Percentiles rank a stretch among this genome's conserved stretches.
Evolutionary conservation across 768 basidiomycete species (phyloP).

Genomic region (Calocybe gangraenosa): DNA sequence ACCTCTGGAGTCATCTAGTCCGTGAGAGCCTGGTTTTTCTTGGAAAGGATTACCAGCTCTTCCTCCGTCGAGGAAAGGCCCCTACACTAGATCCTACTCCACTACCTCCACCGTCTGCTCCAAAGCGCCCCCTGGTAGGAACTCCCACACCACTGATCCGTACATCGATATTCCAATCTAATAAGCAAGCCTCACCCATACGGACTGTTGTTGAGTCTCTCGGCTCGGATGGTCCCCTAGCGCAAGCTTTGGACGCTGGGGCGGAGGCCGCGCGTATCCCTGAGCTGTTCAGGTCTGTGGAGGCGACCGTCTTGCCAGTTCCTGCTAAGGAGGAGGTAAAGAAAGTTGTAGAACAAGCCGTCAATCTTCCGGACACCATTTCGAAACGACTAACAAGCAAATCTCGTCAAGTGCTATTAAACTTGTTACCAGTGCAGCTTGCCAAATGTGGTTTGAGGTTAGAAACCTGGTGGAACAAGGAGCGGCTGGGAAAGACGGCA

Average conservation of each 20-base stretch:
- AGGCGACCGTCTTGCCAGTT: conserved; percentile 13
- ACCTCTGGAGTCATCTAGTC: conserved; percentile 57
- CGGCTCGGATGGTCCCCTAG: conserved; percentile 55
- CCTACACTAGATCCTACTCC: conserved; percentile 20
- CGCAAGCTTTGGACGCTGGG: conserved; percentile 45
- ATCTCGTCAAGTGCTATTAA: not conserved
- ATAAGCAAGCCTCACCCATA: conserved; percentile 41
- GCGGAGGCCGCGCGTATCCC: conserved; percentile 35
- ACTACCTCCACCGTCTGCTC: conserved; percentile 7
- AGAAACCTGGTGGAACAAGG: conserved; percentile 54
- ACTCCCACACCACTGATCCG: conserved; percentile 36
- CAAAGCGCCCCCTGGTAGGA: conserved; percentile 26
- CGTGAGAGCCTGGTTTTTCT: conserved; percentile 58
- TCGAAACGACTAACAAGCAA: not conserved
- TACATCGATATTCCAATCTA: conserved; percentile 41
- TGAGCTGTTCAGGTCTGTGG: conserved; percentile 42
- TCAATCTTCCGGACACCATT: not conserved
- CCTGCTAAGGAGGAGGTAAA: conserved; percentile 19
- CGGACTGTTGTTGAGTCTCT: conserved; percentile 50
- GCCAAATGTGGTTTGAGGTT: conserved; percentile 1
- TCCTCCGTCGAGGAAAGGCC: conserved; percentile 55
- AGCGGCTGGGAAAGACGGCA: conserved; percentile 47
- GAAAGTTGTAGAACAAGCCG: conserved; percentile 17
- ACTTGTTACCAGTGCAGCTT: conserved; percentile 1
- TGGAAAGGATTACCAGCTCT: conserved; percentile 64